Percentiles rank a stretch among this genome's conserved stretches.
Conservation (phyloP, 2,329 filamentous ascomycete species). For the Paraphaeosphaeria sporulosa region DNA sequence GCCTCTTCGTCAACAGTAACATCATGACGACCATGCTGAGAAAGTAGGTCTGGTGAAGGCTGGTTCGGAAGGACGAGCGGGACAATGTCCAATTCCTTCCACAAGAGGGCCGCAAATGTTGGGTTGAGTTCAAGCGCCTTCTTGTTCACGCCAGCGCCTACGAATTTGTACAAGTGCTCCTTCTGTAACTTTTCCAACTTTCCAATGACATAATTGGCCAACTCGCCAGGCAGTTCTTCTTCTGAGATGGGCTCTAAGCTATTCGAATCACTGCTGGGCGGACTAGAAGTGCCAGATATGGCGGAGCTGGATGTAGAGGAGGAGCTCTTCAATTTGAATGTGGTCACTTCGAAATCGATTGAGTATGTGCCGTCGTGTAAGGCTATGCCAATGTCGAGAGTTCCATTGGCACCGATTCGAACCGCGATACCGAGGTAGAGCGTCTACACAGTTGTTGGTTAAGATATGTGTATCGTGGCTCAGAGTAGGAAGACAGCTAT, state of each 20-base stretch:
- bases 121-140: slow-evolving; percentile 68
- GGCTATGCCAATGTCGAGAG: slow-evolving; percentile 63
- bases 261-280: slow-evolving; percentile 19
- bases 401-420: slow-evolving; percentile 58
- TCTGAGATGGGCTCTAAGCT: slow-evolving; percentile 22
- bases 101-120: slow-evolving; percentile 72
- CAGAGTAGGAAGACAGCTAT: neutral
- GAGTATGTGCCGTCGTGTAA: slow-evolving; percentile 79
- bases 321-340: slow-evolving; percentile 9
- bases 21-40: slow-evolving; percentile 52
- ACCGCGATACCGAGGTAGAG: slow-evolving; percentile 71
- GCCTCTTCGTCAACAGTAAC: slow-evolving; percentile 80
- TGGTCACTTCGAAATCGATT: slow-evolving; percentile 70
- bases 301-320: neutral
- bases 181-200: slow-evolving; percentile 67
- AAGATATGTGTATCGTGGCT: neutral
- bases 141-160: slow-evolving; percentile 74
- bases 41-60: slow-evolving; percentile 12
- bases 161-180: slow-evolving; percentile 74
- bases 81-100: slow-evolving; percentile 79
- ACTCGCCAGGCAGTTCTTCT: slow-evolving; percentile 24
- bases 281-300: slow-evolving; percentile 18
- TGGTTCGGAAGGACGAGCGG: slow-evolving; percentile 66
- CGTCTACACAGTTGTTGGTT: slow-evolving; percentile 22
- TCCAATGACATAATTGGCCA: slow-evolving; percentile 67